Base-by-base conservation (phyloP, 129 eudicot genomes). In the Flaveria ramosissima region DNA sequence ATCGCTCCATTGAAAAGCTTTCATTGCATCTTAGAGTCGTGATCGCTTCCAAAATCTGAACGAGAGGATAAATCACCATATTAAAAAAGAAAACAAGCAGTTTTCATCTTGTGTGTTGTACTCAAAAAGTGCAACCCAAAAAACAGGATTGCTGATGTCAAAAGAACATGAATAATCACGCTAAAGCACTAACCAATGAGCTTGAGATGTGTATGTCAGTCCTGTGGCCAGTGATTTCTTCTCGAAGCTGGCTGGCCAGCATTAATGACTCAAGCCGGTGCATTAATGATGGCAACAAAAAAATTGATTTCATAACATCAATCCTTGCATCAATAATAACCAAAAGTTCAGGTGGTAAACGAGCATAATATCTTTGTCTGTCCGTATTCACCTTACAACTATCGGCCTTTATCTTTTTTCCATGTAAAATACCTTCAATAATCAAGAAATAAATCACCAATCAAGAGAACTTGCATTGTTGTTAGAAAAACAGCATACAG, bases 321-420 rank as follows among this genome's bases (percentile, higher is more conserved):
- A 85, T 36, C 39, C 76, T 51, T 20, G 89, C 82, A 68, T 92
- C 91, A 20, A 83, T 71, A 41, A 83, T 70, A 48, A 92, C 86
- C 20, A 95, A 50, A 71, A 95, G 95, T 80, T 95, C 99, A n/a
- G 99, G 99, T n/a, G 99, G 99, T 76, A 95, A 89, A 53, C 83
- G 90, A 13, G 83, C 97, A 79, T 78, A 47, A 62, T 74, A 82
- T 62, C 77, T 78, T 51, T 77, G 88, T 81, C 81, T 91, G 59
- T 41, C 53, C 1, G 69, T 82, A 55, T 76, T 71, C 71, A 64
- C 62, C 61, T 86, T 80, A 61, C 75, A 43, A 43, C 53, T 64
- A 24, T 84, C 82, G 9, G 76, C 80, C 81, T 59, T 24, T 32
- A 73, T 73, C 76, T 77, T 84, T 60, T 74, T 84, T 67, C 86